Conservation (phyloP, 345 rosid species). For the Acer yangbiense region DNA sequence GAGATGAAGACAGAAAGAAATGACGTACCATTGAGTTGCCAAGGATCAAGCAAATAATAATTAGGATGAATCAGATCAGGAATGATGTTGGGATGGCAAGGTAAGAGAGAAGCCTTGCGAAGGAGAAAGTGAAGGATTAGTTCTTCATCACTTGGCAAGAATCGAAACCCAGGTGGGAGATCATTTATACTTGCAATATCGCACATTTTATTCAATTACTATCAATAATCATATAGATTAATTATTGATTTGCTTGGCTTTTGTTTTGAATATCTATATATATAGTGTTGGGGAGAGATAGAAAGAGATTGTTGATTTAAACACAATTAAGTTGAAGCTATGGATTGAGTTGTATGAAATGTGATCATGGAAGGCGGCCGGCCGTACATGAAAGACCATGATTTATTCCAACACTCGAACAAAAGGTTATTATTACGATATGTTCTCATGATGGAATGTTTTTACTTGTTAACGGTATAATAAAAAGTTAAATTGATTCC, state of each 20-base stretch:
- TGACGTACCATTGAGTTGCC: conserved; percentile 43
- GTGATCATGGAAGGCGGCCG: neutral
- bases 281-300: neutral
- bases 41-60: conserved; percentile 33
- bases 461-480: no score
- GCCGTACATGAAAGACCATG: conserved; percentile 7
- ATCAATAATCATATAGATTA: neutral
- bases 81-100: conserved; percentile 34
- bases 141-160: conserved; percentile 54
- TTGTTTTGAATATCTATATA: neutral
- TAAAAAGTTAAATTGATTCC: no score
- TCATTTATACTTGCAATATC: conserved; percentile 17
- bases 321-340: neutral
- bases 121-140: conserved; percentile 49
- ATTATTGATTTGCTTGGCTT: neutral
- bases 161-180: conserved; percentile 53
- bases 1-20: no score
- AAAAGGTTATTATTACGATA: neutral
- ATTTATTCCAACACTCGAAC: neutral
- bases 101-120: conserved; percentile 29
- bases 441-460: no score
- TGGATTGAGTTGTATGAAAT: neutral
- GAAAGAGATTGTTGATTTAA: neutral
- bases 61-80: conserved; percentile 29
- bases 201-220: conserved; percentile 5